These are phyloP conservation scores for Singerocomus rubriflavus DNA, from an alignment of 1,284 basidiomycete species.

Conservation along the genomic window DNA sequence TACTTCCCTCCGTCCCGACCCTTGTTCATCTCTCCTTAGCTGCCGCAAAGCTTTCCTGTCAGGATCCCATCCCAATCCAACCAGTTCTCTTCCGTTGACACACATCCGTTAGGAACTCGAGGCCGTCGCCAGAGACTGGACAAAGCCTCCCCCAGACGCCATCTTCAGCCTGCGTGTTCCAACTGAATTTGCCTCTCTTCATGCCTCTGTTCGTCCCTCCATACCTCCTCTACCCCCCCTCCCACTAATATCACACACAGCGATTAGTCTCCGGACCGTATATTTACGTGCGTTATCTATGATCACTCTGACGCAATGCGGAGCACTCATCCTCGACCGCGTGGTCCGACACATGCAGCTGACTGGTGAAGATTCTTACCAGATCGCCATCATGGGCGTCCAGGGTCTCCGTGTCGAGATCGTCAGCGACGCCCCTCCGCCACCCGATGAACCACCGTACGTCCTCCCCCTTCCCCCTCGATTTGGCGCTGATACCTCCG, in stretches of 20 bases:
- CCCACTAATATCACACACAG: slow-evolving; percentile 37
- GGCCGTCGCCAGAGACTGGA: slow-evolving; percentile 74
- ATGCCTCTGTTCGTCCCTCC: slow-evolving; percentile 60
- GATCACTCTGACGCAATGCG: slow-evolving; percentile 12
- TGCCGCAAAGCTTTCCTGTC: slow-evolving; percentile 62
- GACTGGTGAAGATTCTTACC: slow-evolving; percentile 77
- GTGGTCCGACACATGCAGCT: slow-evolving; percentile 44
- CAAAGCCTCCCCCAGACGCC: slow-evolving; percentile 74
- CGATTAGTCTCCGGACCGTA: slow-evolving; percentile 72
- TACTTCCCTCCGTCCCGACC: slow-evolving; percentile 7
- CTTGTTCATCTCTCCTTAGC: slow-evolving; percentile 35
- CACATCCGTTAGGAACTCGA: slow-evolving; percentile 62
- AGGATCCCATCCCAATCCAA: slow-evolving; percentile 17
- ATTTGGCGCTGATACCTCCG: slow-evolving; percentile 12
- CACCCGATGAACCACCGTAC: slow-evolving; percentile 75
- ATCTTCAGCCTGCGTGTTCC: slow-evolving; percentile 71
- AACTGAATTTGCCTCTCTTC: slow-evolving; percentile 76
- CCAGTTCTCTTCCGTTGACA: slow-evolving; percentile 1
- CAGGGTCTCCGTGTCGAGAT: slow-evolving; percentile 79
- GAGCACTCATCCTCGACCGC: slow-evolving; percentile 21
- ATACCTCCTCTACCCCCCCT: background rate
- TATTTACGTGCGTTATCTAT: slow-evolving; percentile 59
- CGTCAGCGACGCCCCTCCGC: slow-evolving; percentile 74
- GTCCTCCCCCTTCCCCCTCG: slow-evolving; percentile 31
- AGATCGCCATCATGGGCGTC: slow-evolving; percentile 75